Evolutionary conservation across 208 protist genomes (phyloP).

Genomic region (Crithidia fasciculata): DNA sequence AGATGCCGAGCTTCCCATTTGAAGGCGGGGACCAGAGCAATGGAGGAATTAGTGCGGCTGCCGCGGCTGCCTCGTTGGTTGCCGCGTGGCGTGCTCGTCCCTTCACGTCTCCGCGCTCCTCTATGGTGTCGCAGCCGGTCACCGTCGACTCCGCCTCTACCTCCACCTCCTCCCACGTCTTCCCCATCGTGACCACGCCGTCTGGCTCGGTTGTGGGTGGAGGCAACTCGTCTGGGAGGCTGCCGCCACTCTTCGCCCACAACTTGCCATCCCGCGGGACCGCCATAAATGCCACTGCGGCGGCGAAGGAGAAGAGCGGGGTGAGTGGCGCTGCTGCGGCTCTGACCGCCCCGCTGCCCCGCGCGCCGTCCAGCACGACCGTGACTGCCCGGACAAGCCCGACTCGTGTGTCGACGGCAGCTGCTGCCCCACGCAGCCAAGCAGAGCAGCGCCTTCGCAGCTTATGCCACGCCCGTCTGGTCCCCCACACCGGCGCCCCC

Average conservation of each 20-base stretch:
- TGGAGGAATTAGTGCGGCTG: not conserved
- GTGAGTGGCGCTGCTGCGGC: not conserved
- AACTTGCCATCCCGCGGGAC: not conserved
- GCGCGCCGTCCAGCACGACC: not conserved
- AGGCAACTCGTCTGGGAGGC: not conserved
- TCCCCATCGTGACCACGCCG: not conserved
- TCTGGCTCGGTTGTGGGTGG: not conserved
- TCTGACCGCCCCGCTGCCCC: not conserved
- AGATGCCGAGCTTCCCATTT: constrained; percentile 11
- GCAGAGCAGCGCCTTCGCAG: not conserved
- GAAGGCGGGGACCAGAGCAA: not conserved
- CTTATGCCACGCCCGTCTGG: not conserved
- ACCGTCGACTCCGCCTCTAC: constrained; percentile 18
- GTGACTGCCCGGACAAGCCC: not conserved
- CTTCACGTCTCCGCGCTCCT: constrained; percentile 5
- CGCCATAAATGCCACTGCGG: not conserved
- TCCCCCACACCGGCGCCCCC: not conserved
- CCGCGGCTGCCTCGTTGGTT: not conserved
- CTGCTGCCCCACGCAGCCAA: not conserved
- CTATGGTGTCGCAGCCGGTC: not conserved
- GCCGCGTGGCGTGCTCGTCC: constrained; percentile 9
- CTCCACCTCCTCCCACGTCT: constrained; percentile 9
- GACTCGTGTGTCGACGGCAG: not conserved
- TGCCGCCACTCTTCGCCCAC: not conserved
- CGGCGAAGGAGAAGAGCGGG: not conserved